A percentile compares a stretch with the other conserved stretches of the same genome.
Evolutionary conservation across 106 monocot species (phyloP).

Genomic region (Hemerocallis citrina): DNA sequence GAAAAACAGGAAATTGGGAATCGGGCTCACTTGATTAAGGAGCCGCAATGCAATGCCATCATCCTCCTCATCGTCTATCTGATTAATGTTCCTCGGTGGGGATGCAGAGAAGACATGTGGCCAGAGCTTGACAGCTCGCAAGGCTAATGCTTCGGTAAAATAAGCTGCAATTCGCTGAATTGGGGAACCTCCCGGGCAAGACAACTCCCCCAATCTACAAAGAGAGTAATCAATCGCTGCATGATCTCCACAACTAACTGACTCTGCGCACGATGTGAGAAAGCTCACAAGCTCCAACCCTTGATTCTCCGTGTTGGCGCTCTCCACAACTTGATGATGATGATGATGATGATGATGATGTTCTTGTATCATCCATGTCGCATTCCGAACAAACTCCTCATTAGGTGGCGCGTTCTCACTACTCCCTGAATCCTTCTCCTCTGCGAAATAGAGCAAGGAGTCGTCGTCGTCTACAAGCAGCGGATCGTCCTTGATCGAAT

Average conservation of each 20-base stretch:
- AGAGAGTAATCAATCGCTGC: constrained; percentile 48
- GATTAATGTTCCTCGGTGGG: constrained; percentile 27
- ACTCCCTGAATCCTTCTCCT: constrained; percentile 26
- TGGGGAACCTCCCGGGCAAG: constrained; percentile 43
- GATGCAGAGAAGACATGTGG: constrained; percentile 51
- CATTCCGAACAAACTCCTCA: constrained; percentile 11
- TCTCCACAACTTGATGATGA: background rate
- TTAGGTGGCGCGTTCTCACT: background rate
- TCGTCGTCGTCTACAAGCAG: background rate
- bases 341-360: no score
- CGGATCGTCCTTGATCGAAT: background rate
- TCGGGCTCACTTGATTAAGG: constrained; percentile 55
- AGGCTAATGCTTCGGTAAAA: constrained; percentile 65
- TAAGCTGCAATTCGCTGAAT: constrained; percentile 62
- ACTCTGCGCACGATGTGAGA: constrained; percentile 52
- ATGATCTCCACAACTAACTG: constrained; percentile 34
- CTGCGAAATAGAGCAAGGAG: background rate
- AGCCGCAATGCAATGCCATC: constrained; percentile 45
- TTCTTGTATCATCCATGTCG: background rate
- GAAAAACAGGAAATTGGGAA: constrained; percentile 71
- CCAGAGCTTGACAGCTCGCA: constrained; percentile 41
- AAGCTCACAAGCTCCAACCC: constrained; percentile 61
- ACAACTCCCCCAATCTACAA: constrained; percentile 52
- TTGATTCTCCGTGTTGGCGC: constrained; percentile 21
- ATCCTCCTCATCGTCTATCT: constrained; percentile 13